Conservation (phyloP, 345 rosid species). For the Camelina hispida region DNA sequence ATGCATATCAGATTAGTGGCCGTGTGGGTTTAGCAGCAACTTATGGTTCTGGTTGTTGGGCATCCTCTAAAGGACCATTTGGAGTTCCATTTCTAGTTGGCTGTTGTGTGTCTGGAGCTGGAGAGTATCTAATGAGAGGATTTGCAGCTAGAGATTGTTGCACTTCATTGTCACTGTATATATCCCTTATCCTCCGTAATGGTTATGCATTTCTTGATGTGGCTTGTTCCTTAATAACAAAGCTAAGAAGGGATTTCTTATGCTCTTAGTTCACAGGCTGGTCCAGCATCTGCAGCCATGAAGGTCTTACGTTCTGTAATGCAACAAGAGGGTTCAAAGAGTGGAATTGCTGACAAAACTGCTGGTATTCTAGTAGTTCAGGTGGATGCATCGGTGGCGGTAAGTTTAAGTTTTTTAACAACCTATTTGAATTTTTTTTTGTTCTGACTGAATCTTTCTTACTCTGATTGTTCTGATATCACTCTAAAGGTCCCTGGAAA, state of each 20-base stretch:
- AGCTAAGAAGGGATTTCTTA: conserved; percentile 23
- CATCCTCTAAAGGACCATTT: conserved; percentile 72
- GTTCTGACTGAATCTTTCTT: background rate
- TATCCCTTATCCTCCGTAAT: conserved; percentile 8
- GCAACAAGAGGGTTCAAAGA: conserved; percentile 49
- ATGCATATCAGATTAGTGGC: conserved; percentile 67
- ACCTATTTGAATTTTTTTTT: background rate
- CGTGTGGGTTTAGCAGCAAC: conserved; percentile 94
- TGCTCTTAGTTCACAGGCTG: conserved; percentile 74
- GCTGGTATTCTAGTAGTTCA: conserved; percentile 83
- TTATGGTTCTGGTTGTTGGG: conserved; percentile 99
- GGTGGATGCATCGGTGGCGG: conserved; percentile 70
- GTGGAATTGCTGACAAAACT: conserved; percentile 56
- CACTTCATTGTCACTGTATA: conserved; percentile 73
- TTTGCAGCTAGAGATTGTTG: conserved; percentile 94
- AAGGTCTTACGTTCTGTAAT: conserved; percentile 63
- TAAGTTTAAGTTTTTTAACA: conserved; percentile 41
- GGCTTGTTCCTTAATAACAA: conserved; percentile 11
- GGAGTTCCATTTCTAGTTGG: conserved; percentile 76
- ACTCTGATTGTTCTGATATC: conserved; percentile 15
- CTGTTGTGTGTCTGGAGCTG: conserved; percentile 89
- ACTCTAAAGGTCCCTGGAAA: conserved; percentile 56
- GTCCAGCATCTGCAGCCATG: conserved; percentile 90
- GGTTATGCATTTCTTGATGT: conserved; percentile 1
- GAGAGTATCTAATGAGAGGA: conserved; percentile 92